phyloP scores from a whole-genome alignment of 352 stramenopile genomes.

The Phytophthora macrochlamydospora region DNA sequence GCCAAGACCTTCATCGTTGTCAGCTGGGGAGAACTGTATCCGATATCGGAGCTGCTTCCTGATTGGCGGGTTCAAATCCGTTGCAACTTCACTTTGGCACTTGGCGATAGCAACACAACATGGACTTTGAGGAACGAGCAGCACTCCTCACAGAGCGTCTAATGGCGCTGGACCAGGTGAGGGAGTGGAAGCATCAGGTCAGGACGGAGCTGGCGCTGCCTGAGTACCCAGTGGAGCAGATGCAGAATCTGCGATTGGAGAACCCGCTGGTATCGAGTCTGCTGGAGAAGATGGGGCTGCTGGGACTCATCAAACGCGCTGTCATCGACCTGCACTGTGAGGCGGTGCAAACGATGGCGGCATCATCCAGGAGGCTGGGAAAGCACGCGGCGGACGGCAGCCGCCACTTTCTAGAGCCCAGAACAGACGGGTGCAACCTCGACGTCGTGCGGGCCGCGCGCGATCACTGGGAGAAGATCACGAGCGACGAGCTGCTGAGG shows the following conservation, averaged over 20 bases:
- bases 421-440: slow-evolving; percentile 37
- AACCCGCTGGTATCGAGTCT: slow-evolving; percentile 48
- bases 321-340: slow-evolving; percentile 69
- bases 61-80: not conserved
- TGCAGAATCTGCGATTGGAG: slow-evolving; percentile 32
- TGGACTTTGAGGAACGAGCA: slow-evolving; percentile 53
- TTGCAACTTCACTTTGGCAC: not conserved
- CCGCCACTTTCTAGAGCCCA: slow-evolving; percentile 26
- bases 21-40: slow-evolving; percentile 8
- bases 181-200: slow-evolving; percentile 61
- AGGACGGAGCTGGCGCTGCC: slow-evolving; percentile 51
- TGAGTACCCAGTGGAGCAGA: slow-evolving; percentile 52
- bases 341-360: slow-evolving; percentile 22
- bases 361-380: slow-evolving; percentile 26
- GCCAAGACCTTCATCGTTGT: slow-evolving; percentile 6
- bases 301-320: slow-evolving; percentile 55
- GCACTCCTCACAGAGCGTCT: slow-evolving; percentile 56
- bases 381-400: slow-evolving; percentile 29
- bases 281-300: slow-evolving; percentile 62
- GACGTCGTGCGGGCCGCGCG: slow-evolving; percentile 49
- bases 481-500: slow-evolving; percentile 67
- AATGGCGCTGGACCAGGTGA: slow-evolving; percentile 40
- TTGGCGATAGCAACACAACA: slow-evolving; percentile 1
- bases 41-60: not conserved
- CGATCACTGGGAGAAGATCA: slow-evolving; percentile 68